Base-by-base conservation (phyloP, 805 yeast species). In the Candida hungchunana region DNA sequence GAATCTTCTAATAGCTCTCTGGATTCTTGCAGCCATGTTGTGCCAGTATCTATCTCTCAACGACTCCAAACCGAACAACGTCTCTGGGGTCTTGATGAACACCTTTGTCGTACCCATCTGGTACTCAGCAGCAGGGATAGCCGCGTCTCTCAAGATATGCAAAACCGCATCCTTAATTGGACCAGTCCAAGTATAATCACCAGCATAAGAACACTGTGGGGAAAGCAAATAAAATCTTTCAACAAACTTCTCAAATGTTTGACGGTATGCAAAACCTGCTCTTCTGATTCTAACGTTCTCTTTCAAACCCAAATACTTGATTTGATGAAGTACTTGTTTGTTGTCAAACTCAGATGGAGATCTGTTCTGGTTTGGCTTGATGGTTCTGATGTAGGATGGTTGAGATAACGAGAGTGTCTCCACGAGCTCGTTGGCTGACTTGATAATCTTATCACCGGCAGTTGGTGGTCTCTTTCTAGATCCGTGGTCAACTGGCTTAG, bases 21-120 rank as follows among this genome's bases (percentile, higher is more conserved):
- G 99, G 50, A 93, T 90, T 51, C 95, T 77, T 4, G 95, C 89
- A 5, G 98, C 98, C 95, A 93, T 93, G 50, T 85, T 86, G 55
- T 87, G 90, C 97, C 98, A 93, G 58, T 88, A 93, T 65, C 80
- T 83, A 53, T 93, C 99, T 60, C 97, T 77, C 90, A 90, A 79
- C 51, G 86, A 90, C 63, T 93, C 99, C 39, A 93, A 66, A 0
- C 96, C 96, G 59, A 93, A 93, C 52, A 93, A 67, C 0, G 97
- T 90, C 59, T 93, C 98, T 8, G 98, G 98, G 10, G 95, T 87
- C 56, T 93, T 93, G 62, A 93, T 89, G 59, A 93, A 93, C 6
- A 93, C 89, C 60, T 88, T 89, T 8, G 94, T 75, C 3, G 80
- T 81, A 58, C 98, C 98, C 64, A 90, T 65, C 62, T 93, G 98